Percentiles rank a stretch among this genome's conserved stretches.
Conservation (phyloP, 768 basidiomycete genomes). For the Pleurotus djamor region DNA sequence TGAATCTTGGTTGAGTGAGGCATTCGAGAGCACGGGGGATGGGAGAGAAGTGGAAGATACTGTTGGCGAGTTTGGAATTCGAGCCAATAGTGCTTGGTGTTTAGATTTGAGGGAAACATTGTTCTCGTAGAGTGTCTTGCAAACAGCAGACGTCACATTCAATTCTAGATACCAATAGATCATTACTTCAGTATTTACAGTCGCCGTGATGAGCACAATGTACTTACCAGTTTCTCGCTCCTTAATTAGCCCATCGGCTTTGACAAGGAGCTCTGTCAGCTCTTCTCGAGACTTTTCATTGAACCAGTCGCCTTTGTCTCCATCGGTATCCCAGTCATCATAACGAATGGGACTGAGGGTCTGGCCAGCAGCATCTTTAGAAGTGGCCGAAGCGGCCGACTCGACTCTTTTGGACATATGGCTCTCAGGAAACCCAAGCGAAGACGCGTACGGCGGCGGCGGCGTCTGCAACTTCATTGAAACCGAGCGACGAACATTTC, state of each 20-base stretch:
- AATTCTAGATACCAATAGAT: slow-evolving; percentile 44
- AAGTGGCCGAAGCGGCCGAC: slow-evolving; percentile 12
- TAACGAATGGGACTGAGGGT: slow-evolving; percentile 3
- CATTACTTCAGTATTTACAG: neutral
- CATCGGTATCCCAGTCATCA: slow-evolving; percentile 1
- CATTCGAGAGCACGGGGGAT: slow-evolving; percentile 33
- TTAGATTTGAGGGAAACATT: slow-evolving; percentile 67
- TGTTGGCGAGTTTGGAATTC: slow-evolving; percentile 48
- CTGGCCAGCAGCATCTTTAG: slow-evolving; percentile 14
- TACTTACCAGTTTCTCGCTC: slow-evolving; percentile 71
- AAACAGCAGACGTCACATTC: slow-evolving; percentile 61
- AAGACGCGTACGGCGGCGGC: slow-evolving; percentile 55
- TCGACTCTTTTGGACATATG: neutral
- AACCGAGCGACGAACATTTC: slow-evolving; percentile 54
- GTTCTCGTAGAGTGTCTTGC: slow-evolving; percentile 68
- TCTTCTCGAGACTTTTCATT: slow-evolving; percentile 72
- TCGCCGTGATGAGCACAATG: neutral
- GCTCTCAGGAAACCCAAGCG: slow-evolving; percentile 31
- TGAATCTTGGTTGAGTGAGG: slow-evolving; percentile 23
- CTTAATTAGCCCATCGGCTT: slow-evolving; percentile 75
- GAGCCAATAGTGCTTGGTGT: slow-evolving; percentile 69
- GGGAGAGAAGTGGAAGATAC: neutral
- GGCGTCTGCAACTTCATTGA: slow-evolving; percentile 37
- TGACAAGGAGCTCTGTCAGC: slow-evolving; percentile 63
- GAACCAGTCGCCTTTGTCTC: slow-evolving; percentile 41